Percentiles rank a stretch among this genome's conserved stretches.
These are phyloP conservation scores for Fonsecaea multimorphosa DNA, from an alignment of 2,329 filamentous ascomycete genomes.

Conservation along the genomic window DNA sequence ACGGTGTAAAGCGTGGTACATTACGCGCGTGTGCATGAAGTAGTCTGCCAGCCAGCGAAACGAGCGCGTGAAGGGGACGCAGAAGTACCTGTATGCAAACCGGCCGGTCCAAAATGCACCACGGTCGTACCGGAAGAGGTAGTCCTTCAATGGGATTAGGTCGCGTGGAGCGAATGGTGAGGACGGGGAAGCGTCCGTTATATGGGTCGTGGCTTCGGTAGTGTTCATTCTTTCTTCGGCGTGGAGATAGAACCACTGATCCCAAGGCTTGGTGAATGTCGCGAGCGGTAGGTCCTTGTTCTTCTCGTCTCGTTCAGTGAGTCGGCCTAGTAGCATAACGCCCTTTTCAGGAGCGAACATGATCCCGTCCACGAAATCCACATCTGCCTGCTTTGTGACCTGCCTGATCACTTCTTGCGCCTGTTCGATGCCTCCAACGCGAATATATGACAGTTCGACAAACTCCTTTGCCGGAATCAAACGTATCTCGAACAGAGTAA, in stretches of 20 bases:
- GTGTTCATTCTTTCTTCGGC: slow-evolving; percentile 29
- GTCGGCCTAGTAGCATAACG: slow-evolving; percentile 66
- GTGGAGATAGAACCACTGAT: slow-evolving; percentile 61
- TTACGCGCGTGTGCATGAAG: slow-evolving; percentile 66
- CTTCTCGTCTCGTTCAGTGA: slow-evolving; percentile 55
- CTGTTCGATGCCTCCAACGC: slow-evolving; percentile 49
- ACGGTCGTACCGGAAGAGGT: slow-evolving; percentile 61
- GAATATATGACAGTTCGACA: slow-evolving; percentile 58
- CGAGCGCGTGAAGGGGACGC: slow-evolving; percentile 64
- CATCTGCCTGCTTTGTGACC: slow-evolving; percentile 46
- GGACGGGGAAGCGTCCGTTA: not conserved
- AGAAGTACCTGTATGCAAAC: slow-evolving; percentile 67
- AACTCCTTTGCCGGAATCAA: slow-evolving; percentile 55
- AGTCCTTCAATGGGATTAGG: slow-evolving; percentile 46
- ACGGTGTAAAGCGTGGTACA: slow-evolving; percentile 68
- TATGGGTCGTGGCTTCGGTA: not conserved
- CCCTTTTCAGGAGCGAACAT: slow-evolving; percentile 56
- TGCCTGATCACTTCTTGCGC: slow-evolving; percentile 47
- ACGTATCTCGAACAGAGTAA: slow-evolving; percentile 61
- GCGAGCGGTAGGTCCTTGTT: slow-evolving; percentile 20
- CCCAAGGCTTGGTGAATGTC: slow-evolving; percentile 43
- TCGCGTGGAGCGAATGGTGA: slow-evolving; percentile 23
- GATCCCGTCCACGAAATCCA: slow-evolving; percentile 59
- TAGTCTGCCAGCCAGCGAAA: slow-evolving; percentile 65
- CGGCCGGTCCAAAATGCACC: slow-evolving; percentile 69